Percentiles rank a stretch among this genome's conserved stretches.
Conservation (phyloP, 768 basidiomycete genomes). For the Lanmaoa pseudosensibilis region DNA sequence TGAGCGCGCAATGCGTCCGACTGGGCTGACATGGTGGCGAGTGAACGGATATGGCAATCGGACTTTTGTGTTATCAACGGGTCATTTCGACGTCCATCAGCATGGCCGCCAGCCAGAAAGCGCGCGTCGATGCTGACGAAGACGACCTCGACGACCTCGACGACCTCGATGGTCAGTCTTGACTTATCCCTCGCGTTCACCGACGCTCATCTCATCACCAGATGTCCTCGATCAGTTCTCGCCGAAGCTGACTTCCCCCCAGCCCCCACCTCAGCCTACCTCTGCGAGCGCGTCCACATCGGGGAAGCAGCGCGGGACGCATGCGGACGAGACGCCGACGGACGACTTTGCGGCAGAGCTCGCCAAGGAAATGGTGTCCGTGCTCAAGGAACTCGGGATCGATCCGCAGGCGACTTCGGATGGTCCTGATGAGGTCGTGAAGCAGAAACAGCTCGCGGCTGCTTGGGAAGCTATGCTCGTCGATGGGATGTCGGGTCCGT, state of each 20-base stretch:
- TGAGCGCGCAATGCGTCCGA: constrained; percentile 32
- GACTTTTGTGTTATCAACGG: too few species aligned
- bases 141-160: constrained; percentile 44
- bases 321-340: constrained; percentile 11
- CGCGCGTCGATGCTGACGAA: constrained; percentile 26
- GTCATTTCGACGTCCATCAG: not conserved
- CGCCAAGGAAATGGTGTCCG: constrained; percentile 44
- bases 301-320: constrained; percentile 6
- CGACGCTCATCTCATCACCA: constrained; percentile 23
- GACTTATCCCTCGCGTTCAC: not conserved
- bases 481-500: constrained; percentile 41
- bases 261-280: constrained; percentile 6
- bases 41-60: constrained; percentile 1
- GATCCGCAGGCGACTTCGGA: constrained; percentile 20
- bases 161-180: constrained; percentile 41
- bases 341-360: constrained; percentile 42
- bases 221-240: constrained; percentile 52
- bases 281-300: constrained; percentile 20
- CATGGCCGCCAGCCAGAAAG: constrained; percentile 15
- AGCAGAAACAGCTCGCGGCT: constrained; percentile 47
- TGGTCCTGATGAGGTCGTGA: constrained; percentile 1
- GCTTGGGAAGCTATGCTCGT: constrained; percentile 75
- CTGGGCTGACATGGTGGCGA: constrained; percentile 6
- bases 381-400: constrained; percentile 31
- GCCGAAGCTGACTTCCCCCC: constrained; percentile 12